Conservation (phyloP, 768 basidiomycete genomes). For the Galerina marginata region DNA sequence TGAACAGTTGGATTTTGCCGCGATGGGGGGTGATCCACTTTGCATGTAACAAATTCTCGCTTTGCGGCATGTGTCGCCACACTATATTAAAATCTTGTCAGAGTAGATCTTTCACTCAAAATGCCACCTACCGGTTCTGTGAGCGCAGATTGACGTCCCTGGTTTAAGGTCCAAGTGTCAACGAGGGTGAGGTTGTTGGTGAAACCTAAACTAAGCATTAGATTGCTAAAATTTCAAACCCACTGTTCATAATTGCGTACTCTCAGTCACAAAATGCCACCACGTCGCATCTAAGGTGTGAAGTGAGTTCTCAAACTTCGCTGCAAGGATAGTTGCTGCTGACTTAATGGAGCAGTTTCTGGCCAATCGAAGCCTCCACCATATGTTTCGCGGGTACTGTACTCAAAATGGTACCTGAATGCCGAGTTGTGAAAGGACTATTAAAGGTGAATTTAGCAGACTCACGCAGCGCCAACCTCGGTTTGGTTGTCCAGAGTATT, state of each 20-base stretch:
- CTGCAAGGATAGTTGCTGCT: neutral
- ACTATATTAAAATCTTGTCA: neutral
- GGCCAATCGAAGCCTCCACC: constrained; percentile 1
- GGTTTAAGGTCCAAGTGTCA: neutral
- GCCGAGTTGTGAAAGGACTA: neutral
- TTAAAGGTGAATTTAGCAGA: neutral
- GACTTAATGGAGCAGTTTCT: constrained; percentile 1
- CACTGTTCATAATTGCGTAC: neutral
- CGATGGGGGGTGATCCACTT: constrained; percentile 1
- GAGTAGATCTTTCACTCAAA: neutral
- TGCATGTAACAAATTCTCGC: neutral
- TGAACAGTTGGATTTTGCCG: neutral
- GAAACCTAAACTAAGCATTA: neutral
- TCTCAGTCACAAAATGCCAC: constrained; percentile 1
- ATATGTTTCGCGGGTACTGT: constrained; percentile 1
- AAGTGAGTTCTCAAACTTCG: neutral
- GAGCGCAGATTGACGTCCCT: neutral
- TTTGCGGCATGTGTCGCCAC: neutral
- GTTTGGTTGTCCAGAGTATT: constrained; percentile 1
- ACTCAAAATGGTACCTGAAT: constrained; percentile 1
- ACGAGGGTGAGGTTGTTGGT: neutral
- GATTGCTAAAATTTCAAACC: neutral
- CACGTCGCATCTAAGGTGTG: neutral
- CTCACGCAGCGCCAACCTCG: constrained; percentile 2
- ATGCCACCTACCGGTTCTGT: neutral